These are phyloP conservation scores for Magnusiomyces suaveolens DNA, from an alignment of 1,139 yeast genomes.

Conservation along the genomic window DNA sequence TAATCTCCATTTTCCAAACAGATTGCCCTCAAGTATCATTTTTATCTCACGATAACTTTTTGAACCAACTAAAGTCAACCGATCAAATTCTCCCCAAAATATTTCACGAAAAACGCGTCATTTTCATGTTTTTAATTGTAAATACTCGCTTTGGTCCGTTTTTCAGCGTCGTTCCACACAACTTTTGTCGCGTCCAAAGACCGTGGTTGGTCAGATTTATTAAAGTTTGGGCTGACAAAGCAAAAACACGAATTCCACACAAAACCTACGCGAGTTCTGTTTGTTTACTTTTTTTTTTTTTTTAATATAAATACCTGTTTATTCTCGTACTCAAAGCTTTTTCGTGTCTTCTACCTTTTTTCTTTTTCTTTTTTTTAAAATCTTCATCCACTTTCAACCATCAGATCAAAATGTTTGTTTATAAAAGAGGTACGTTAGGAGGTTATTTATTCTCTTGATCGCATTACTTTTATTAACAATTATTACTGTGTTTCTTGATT, in stretches of 20 bases:
- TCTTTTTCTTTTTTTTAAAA: background rate
- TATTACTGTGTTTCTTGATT: background rate
- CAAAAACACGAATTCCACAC: background rate
- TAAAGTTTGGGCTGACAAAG: too few relatives aligned
- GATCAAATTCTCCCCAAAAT: too few relatives aligned
- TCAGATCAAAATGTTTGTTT: slow-evolving; percentile 38
- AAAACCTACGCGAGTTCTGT: slow-evolving; percentile 3
- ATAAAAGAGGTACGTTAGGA: slow-evolving; percentile 36
- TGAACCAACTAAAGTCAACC: too few relatives aligned
- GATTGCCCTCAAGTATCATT: too few relatives aligned
- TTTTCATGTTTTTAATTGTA: too few relatives aligned
- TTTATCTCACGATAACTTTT: too few relatives aligned
- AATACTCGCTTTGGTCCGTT: too few relatives aligned
- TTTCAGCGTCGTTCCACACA: too few relatives aligned
- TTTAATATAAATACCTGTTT: background rate
- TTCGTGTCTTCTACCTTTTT: background rate
- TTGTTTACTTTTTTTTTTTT: background rate
- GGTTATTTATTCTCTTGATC: background rate
- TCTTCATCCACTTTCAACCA: background rate
- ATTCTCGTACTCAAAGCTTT: background rate
- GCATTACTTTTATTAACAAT: background rate
- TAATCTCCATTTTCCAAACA: too few relatives aligned
- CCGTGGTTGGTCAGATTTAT: too few relatives aligned
- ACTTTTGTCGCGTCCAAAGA: too few relatives aligned
- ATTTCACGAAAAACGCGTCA: too few relatives aligned